These are phyloP conservation scores for Lupinus albus DNA, from an alignment of 306 rosid genomes.

Conservation along the genomic window DNA sequence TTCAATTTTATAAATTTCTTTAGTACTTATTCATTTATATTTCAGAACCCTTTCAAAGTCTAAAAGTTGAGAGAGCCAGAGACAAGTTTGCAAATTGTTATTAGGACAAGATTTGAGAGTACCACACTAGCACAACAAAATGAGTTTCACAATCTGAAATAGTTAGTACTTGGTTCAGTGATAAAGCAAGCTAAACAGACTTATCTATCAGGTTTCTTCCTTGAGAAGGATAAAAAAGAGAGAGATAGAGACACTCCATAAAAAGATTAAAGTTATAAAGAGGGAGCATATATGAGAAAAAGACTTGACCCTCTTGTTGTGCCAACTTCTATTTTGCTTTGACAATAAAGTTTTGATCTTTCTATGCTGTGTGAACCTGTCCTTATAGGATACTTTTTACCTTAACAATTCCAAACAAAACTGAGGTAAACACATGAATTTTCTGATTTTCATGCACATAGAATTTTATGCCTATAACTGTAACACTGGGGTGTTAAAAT, in stretches of 20 bases:
- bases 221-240: slow-evolving; percentile 51
- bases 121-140: slow-evolving; percentile 20
- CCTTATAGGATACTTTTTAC: slow-evolving; percentile 42
- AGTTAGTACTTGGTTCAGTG: slow-evolving; percentile 44
- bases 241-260: slow-evolving; percentile 49
- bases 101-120: slow-evolving; percentile 56
- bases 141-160: slow-evolving; percentile 48
- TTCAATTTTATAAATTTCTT: slow-evolving; percentile 14
- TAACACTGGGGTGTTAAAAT: too few relatives aligned
- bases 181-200: slow-evolving; percentile 47
- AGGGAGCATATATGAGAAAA: slow-evolving; percentile 51
- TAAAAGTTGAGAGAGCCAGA: slow-evolving; percentile 36
- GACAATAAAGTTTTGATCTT: slow-evolving; percentile 67
- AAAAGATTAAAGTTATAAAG: slow-evolving; percentile 41
- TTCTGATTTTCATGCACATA: slow-evolving; percentile 27
- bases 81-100: slow-evolving; percentile 49
- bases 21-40: neutral
- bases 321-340: slow-evolving; percentile 47
- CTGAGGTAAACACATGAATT: slow-evolving; percentile 46
- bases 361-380: slow-evolving; percentile 39
- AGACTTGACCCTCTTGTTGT: slow-evolving; percentile 51
- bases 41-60: slow-evolving; percentile 38
- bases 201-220: slow-evolving; percentile 53
- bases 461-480: neutral
- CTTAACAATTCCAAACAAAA: slow-evolving; percentile 38